These are phyloP conservation scores for Starmerella potacharoeniae DNA, from an alignment of 805 yeast genomes.

Conservation along the genomic window DNA sequence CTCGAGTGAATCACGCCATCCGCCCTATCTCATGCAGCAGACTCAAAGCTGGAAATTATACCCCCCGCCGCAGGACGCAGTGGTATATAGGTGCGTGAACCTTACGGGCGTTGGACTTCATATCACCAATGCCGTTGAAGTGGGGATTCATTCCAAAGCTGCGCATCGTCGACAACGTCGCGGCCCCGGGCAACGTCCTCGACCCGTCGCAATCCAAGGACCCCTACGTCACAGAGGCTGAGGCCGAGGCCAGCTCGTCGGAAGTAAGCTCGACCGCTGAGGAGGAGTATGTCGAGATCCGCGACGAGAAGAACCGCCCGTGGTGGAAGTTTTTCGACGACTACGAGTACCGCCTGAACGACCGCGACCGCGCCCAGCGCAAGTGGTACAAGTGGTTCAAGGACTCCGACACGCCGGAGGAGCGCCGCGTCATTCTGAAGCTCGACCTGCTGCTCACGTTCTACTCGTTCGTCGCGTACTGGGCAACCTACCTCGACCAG, in stretches of 20 bases:
- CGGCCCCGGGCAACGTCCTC: background rate
- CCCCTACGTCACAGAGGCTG: background rate
- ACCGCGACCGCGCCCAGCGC: slow-evolving; percentile 22
- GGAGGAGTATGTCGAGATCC: slow-evolving; percentile 9
- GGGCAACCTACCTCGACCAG: slow-evolving; percentile 57
- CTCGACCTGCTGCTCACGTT: slow-evolving; percentile 42
- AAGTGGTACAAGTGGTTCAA: slow-evolving; percentile 49
- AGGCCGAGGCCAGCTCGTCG: background rate
- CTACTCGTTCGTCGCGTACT: slow-evolving; percentile 49
- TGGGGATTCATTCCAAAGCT: slow-evolving; percentile 2
- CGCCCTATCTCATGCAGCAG: no score
- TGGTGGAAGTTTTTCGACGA: slow-evolving; percentile 41
- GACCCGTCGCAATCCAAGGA: background rate
- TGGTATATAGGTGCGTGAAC: background rate
- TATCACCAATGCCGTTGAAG: background rate
- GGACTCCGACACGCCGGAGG: slow-evolving; percentile 39
- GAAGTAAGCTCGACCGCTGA: background rate
- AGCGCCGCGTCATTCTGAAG: slow-evolving; percentile 38
- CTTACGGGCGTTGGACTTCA: background rate
- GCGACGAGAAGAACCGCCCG: slow-evolving; percentile 25
- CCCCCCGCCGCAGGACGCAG: no score
- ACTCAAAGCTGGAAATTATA: no score
- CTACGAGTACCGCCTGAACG: slow-evolving; percentile 44
- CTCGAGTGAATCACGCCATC: no score
- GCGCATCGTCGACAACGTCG: background rate